Evolutionary conservation across 2,329 filamentous ascomycete species (phyloP).

Genomic region (Hypoxylon sp.): DNA sequence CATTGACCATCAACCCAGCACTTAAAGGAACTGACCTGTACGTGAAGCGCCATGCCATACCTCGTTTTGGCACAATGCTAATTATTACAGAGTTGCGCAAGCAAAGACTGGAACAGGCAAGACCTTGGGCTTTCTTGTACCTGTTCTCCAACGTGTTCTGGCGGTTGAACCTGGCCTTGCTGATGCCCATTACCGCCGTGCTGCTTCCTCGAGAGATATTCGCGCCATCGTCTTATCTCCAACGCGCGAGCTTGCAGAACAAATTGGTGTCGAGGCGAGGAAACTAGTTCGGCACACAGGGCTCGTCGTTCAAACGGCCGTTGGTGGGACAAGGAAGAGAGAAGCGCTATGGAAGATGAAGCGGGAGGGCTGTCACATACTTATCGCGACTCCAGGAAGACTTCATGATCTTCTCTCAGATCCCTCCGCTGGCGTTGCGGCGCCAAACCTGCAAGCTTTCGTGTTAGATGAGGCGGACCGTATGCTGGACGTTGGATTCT

Average conservation of each 20-base stretch:
- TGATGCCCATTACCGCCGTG: conserved; percentile 54
- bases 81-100: conserved; percentile 78
- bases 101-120: conserved; percentile 98
- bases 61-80: conserved; percentile 23
- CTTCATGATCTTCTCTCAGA: conserved; percentile 85
- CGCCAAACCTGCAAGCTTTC: conserved; percentile 88
- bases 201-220: conserved; percentile 68
- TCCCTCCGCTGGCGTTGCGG: conserved; percentile 70
- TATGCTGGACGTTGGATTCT: conserved; percentile 95
- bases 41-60: conserved; percentile 54
- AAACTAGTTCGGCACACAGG: conserved; percentile 75
- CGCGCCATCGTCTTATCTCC: conserved; percentile 81
- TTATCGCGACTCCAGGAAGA: conserved; percentile 92
- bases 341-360: conserved; percentile 76
- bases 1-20: conserved; percentile 83
- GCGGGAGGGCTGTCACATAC: conserved; percentile 83
- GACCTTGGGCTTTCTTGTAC: conserved; percentile 92
- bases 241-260: conserved; percentile 83
- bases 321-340: conserved; percentile 88
- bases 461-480: conserved; percentile 98
- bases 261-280: conserved; percentile 83
- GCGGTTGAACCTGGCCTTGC: conserved; percentile 72
- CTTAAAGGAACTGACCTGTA: conserved; percentile 87
- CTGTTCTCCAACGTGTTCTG: conserved; percentile 84
- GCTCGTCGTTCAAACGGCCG: conserved; percentile 79